Evolutionary conservation across 75 land plant genomes (phyloP).

Genomic region (Adiantum capillusveneris): DNA sequence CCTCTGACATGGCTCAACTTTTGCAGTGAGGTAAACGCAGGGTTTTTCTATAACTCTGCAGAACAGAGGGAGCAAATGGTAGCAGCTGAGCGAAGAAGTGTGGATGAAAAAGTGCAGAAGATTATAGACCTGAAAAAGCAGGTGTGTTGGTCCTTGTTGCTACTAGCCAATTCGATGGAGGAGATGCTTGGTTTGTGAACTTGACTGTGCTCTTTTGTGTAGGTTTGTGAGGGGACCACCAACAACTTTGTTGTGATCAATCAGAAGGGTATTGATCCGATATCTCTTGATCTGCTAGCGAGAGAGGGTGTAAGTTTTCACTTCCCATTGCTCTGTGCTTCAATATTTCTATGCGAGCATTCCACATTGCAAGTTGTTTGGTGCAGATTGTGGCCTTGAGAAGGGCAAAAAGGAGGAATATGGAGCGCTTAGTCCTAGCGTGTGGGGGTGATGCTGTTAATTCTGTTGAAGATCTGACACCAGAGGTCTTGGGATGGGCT

Average conservation of each 20-base stretch:
- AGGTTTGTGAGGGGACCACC: conserved; percentile 89
- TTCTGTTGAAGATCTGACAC: conserved; percentile 82
- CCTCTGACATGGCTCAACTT: neutral
- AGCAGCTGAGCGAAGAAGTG: conserved; percentile 81
- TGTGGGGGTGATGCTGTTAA: conserved; percentile 98
- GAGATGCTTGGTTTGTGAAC: neutral
- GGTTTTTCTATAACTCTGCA: conserved; percentile 92
- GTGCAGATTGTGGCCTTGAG: conserved; percentile 80
- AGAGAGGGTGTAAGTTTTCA: conserved; percentile 68
- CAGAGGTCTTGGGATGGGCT: conserved; percentile 91
- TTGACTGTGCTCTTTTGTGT: conserved; percentile 8
- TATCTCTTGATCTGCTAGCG: conserved; percentile 91
- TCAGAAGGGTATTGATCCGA: conserved; percentile 98
- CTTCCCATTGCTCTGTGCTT: neutral
- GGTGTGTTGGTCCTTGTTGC: conserved; percentile 17
- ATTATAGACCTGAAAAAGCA: conserved; percentile 91
- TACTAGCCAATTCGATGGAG: neutral
- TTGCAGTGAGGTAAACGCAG: conserved; percentile 96
- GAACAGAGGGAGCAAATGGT: conserved; percentile 99
- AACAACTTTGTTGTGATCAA: conserved; percentile 89
- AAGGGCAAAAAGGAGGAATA: conserved; percentile 95
- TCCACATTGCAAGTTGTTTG: neutral
- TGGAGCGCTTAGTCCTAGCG: conserved; percentile 93
- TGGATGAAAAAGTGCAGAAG: conserved; percentile 84
- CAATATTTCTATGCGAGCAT: neutral